Conservation (phyloP, 192 early-diverging fungal species). For the Entrophospora sp. region DNA sequence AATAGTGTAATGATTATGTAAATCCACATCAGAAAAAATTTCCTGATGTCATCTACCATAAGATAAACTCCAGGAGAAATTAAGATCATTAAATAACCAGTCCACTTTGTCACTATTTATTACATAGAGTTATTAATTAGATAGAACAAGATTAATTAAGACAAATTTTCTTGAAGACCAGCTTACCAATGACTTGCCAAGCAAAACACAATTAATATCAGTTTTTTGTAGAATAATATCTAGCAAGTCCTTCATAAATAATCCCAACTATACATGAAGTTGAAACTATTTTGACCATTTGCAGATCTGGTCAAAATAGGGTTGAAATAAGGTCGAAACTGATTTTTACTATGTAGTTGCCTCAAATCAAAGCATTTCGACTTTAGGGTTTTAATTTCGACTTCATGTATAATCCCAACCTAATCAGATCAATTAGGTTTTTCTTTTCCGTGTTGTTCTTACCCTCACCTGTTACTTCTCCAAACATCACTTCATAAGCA, state of each 20-base stretch:
- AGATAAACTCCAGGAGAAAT: not conserved
- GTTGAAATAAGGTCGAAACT: too few species aligned
- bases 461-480: conserved; percentile 10
- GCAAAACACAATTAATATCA: not conserved
- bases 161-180: not conserved
- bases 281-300: too few species aligned
- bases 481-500: conserved; percentile 15
- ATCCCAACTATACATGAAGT: too few species aligned
- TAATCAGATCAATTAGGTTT: conserved; percentile 15
- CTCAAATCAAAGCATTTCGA: too few species aligned
- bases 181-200: conserved; percentile 12
- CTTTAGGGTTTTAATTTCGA: too few species aligned
- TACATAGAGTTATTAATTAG: conserved; percentile 5
- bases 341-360: too few species aligned
- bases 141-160: not conserved
- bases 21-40: too few species aligned
- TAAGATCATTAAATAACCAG: conserved; percentile 2
- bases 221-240: conserved; percentile 4
- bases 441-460: conserved; percentile 18
- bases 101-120: conserved; percentile 19
- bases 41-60: conserved; percentile 15
- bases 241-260: conserved; percentile 20
- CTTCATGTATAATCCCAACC: conserved; percentile 9
- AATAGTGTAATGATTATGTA: too few species aligned
- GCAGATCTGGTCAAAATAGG: too few species aligned